phyloP scores from a whole-genome alignment of 805 yeast species.

The Teunomyces lycoperdinae region DNA sequence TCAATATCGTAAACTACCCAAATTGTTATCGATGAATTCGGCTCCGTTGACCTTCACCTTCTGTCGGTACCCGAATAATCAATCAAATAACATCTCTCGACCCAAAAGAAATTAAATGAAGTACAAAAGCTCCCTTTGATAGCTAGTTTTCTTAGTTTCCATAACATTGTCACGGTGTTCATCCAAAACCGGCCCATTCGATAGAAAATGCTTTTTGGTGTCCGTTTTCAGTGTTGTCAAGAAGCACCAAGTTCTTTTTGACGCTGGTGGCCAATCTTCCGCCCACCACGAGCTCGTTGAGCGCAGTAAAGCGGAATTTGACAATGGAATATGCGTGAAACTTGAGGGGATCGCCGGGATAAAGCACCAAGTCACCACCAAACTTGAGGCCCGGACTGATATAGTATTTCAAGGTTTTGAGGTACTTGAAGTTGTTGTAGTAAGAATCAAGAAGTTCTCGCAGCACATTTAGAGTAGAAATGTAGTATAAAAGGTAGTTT shows the following conservation, averaged over 20 bases:
- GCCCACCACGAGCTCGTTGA: slow-evolving; percentile 68
- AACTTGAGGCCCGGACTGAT: slow-evolving; percentile 85
- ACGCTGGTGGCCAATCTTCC: slow-evolving; percentile 93
- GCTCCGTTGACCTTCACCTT: background rate
- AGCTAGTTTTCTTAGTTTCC: background rate
- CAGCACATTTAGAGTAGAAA: background rate
- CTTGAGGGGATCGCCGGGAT: slow-evolving; percentile 92
- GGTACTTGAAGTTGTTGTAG: slow-evolving; percentile 30
- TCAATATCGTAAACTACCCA: slow-evolving; percentile 34
- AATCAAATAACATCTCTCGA: background rate
- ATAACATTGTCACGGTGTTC: slow-evolving; percentile 4
- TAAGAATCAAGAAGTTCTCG: background rate
- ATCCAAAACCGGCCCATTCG: slow-evolving; percentile 98
- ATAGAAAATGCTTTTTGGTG: slow-evolving; percentile 58
- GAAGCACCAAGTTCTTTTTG: slow-evolving; percentile 75
- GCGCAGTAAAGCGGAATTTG: slow-evolving; percentile 51
- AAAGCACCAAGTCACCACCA: slow-evolving; percentile 85
- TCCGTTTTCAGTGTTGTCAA: slow-evolving; percentile 32
- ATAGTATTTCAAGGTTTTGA: slow-evolving; percentile 47
- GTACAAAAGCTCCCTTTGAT: background rate
- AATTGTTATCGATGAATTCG: slow-evolving; percentile 14
- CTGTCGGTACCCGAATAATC: background rate
- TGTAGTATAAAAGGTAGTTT: slow-evolving; percentile 9
- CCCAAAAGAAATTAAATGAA: background rate
- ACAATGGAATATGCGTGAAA: slow-evolving; percentile 87